A percentile compares a stretch with the other conserved stretches of the same genome.
phyloP scores from a whole-genome alignment of 495 filamentous ascomycete species.

The Aspergillus nidulans region DNA sequence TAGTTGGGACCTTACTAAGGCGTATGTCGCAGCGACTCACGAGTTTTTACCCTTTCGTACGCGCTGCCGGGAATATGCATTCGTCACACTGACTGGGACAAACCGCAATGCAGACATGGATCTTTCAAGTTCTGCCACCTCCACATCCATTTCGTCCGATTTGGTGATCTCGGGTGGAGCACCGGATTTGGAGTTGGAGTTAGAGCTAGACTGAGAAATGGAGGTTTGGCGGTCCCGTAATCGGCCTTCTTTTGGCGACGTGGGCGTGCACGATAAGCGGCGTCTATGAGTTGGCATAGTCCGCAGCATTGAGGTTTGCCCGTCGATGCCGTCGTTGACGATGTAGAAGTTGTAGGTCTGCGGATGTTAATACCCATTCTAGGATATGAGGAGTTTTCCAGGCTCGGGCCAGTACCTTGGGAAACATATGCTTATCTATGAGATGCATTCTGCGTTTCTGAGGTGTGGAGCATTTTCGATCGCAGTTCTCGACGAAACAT shows the following conservation, averaged over 20 bases:
- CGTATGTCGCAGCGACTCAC: background rate
- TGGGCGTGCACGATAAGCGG: conserved; percentile 46
- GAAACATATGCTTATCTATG: conserved; percentile 93
- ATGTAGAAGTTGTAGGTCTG: conserved; percentile 86
- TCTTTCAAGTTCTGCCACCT: conserved; percentile 66
- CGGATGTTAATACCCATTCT: background rate
- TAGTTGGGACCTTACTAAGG: too few relatives aligned
- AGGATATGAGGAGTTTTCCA: background rate
- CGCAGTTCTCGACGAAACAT: conserved; percentile 88
- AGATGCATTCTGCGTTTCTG: conserved; percentile 82
- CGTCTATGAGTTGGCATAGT: conserved; percentile 42
- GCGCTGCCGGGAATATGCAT: background rate
- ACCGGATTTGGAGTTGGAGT: background rate
- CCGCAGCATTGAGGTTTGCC: conserved; percentile 69
- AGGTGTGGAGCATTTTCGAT: conserved; percentile 75
- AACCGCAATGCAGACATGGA: conserved; percentile 84
- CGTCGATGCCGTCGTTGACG: conserved; percentile 84
- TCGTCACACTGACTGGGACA: conserved; percentile 65
- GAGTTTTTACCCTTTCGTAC: background rate
- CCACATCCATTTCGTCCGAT: conserved; percentile 57
- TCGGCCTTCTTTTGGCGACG: conserved; percentile 36
- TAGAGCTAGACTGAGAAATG: conserved; percentile 22
- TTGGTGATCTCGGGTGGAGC: background rate
- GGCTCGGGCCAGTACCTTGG: conserved; percentile 46
- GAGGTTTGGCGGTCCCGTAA: conserved; percentile 35